Base-by-base conservation (phyloP, 2,329 filamentous ascomycete species). In the Ascochyta pisi region DNA sequence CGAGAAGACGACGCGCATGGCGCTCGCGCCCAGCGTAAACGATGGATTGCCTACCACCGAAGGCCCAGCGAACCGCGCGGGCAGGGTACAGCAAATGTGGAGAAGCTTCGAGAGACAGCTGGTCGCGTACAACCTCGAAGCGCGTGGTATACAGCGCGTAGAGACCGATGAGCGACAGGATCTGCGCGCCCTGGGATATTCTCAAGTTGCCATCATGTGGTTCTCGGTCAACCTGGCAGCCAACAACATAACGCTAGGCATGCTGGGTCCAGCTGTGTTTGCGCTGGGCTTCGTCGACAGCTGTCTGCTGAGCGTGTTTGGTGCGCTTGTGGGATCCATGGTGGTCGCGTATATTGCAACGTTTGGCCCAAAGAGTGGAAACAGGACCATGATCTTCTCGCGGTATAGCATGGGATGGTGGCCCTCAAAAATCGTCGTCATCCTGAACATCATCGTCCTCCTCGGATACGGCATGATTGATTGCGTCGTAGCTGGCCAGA, bases 401-500 rank as follows among this genome's bases (percentile, higher is more conserved):
- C 60, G 69, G 54, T 88, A 86, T 65, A 77, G 82, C 16, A 87
- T 88, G 82, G 86, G 86, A 6, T 88, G 84, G 83, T 88, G 83
- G 79, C 86, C 86, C 0, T 83, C 83, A 48, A 88, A 88, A 70
- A 71, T 89, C 7, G 81, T 87, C 31, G 85, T 86, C 13, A 65
- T 88, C 22, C 75, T 89, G 54, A 88, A 88, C 64, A 76, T 89
- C 42, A 81, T 89, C 40, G 82, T 87, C 22, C 78, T 88, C 66
- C 77, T 88, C 3, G 86, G 86, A 8, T 89, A 88, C 62, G 78
- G 80, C 16, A 76, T 89, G 68, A 84, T 90, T 56, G 84, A 87
- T 69, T 85, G 83, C 31, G 86, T 90, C 6, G 80, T 90, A 15
- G 85, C 84, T 2, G 88, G 88, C 0, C 87, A 90, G 67, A 89